Conservation (phyloP, 805 yeast genomes). For the Pachysolen tannophilus region DNA sequence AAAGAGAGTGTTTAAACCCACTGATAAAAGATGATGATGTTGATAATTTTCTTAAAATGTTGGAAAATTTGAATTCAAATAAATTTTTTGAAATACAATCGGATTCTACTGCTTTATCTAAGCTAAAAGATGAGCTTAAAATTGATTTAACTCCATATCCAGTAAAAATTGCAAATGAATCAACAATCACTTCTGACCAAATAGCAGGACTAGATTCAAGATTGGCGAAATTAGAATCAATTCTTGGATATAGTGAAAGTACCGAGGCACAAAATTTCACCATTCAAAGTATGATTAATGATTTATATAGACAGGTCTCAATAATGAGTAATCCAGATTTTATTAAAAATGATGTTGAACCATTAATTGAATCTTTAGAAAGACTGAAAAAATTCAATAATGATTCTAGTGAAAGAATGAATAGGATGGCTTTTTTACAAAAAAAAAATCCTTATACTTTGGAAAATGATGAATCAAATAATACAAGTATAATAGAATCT, state of each 20-base stretch:
- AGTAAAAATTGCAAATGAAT: background rate
- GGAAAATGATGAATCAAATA: background rate
- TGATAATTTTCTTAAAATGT: background rate
- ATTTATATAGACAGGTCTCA: conserved; percentile 16
- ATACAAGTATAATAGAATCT: conserved; percentile 11
- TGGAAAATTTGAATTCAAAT: conserved; percentile 5
- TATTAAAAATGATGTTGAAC: conserved; percentile 11
- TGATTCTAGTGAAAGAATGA: no score
- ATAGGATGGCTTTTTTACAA: no score
- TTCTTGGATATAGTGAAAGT: conserved; percentile 10
- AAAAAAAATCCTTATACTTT: conserved; percentile 6
- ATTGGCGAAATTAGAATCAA: conserved; percentile 10
- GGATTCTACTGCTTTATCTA: no score
- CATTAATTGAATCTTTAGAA: conserved; percentile 10
- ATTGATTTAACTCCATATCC: no score
- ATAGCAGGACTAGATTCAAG: conserved; percentile 10
- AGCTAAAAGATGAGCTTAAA: background rate
- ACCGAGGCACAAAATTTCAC: conserved; percentile 5
- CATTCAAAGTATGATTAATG: conserved; percentile 17
- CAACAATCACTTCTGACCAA: background rate
- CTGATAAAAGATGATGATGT: conserved; percentile 1
- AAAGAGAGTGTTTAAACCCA: no score
- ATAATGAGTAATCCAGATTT: conserved; percentile 13
- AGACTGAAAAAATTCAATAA: no score
- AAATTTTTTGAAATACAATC: no score